Percentiles rank a stretch among this genome's conserved stretches.
phyloP scores from a whole-genome alignment of 2,329 filamentous ascomycete species.

The Volutella citrinella region DNA sequence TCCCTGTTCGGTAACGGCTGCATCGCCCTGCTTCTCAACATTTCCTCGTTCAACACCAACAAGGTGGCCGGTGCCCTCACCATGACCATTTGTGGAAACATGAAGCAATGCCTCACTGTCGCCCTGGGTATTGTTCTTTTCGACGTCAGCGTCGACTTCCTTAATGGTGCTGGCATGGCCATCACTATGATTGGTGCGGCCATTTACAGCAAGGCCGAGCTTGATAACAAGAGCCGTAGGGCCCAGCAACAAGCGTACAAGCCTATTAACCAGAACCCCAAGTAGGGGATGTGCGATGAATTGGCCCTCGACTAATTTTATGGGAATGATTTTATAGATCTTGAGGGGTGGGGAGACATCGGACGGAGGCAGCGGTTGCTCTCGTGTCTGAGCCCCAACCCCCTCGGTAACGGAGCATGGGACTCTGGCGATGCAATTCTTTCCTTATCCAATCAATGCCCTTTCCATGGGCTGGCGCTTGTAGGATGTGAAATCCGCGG shows the following conservation, averaged over 20 bases:
- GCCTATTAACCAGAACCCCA: conserved; percentile 31
- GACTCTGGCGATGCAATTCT: no score
- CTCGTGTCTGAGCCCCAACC: no score
- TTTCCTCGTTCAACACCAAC: conserved; percentile 57
- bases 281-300: no score
- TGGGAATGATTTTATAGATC: no score
- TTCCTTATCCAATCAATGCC: no score
- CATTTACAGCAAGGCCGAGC: conserved; percentile 56
- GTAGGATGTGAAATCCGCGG: no score
- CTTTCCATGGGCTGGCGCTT: no score
- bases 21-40: conserved; percentile 54
- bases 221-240: conserved; percentile 43
- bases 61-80: conserved; percentile 56
- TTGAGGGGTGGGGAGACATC: no score
- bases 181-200: conserved; percentile 54
- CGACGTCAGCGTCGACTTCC: conserved; percentile 45
- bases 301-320: no score
- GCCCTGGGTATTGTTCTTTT: conserved; percentile 52
- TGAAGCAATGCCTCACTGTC: conserved; percentile 57
- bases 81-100: conserved; percentile 58
- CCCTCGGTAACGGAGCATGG: no score
- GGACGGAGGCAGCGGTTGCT: no score
- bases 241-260: conserved; percentile 30
- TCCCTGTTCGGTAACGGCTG: conserved; percentile 49
- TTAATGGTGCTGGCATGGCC: conserved; percentile 55